Percentiles rank a stretch among this genome's conserved stretches.
Conservation (phyloP, 345 rosid genomes). For the Bruguiera sexangula region DNA sequence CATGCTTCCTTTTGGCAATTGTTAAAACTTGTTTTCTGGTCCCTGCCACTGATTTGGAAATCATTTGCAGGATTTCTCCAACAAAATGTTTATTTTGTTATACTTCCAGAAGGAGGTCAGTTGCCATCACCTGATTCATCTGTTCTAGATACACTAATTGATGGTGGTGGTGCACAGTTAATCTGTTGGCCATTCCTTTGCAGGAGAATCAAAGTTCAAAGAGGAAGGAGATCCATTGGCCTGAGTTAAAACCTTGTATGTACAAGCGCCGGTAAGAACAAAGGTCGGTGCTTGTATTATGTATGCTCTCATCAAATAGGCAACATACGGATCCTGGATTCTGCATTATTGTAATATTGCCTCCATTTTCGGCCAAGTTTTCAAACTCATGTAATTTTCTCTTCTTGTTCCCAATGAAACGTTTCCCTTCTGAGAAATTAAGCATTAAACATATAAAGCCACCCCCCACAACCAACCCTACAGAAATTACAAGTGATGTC, state of each 20-base stretch:
- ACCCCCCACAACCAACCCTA: no score
- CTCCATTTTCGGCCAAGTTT: no score
- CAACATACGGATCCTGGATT: not conserved
- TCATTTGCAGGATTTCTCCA: conserved; percentile 66
- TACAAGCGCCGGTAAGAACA: conserved; percentile 74
- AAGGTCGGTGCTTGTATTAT: not conserved
- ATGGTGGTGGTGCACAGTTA: not conserved
- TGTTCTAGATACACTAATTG: not conserved
- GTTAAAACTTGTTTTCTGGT: not conserved
- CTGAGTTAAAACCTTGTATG: conserved; percentile 84
- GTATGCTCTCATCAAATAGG: not conserved
- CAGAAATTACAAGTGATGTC: no score
- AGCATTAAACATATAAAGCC: no score
- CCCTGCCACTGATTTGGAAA: conserved; percentile 4
- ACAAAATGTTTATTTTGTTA: conserved; percentile 80
- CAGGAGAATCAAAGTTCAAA: conserved; percentile 54
- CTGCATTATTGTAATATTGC: not conserved
- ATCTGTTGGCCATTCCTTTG: conserved; percentile 12
- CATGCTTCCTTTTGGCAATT: not conserved
- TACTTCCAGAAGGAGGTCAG: conserved; percentile 82
- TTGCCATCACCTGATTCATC: not conserved
- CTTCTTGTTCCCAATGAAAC: no score
- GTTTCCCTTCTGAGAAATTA: no score
- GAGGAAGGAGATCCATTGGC: conserved; percentile 64
- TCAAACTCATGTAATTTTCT: no score